Base-by-base conservation (phyloP, 352 stramenopile genomes). In the Pythium guiyangense region DNA sequence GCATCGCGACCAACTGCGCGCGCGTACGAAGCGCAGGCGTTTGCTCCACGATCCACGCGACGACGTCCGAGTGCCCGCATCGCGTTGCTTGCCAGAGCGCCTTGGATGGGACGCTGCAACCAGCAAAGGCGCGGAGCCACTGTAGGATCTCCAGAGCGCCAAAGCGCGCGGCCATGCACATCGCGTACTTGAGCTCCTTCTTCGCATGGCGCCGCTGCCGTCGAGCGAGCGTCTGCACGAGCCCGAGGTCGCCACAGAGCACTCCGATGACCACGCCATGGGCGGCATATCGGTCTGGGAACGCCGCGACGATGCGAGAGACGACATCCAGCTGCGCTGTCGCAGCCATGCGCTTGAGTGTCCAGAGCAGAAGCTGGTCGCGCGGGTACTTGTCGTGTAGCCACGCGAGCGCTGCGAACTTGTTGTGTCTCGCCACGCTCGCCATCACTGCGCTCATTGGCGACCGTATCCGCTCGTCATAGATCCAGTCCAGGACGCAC, bases 401-500 rank as follows among this genome's bases (percentile, higher is more conserved):
- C 54, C 54, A 60, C 34, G 53, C 14, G 20, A 60, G 54, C 8
- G 25, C 35, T 2, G 53, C 26, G 17, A 25, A 10, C 10, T 51
- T 35, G 25, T 39, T 9, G 26, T 42, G 45, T 12, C 43, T 39
- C 26, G 47, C 54, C 25, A 54, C 18, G 1, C 4, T 25, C 27
- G 49, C 34, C 54, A 60, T 54, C 6, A 18, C 35, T 6, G 17
- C 12, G 4, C 22, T 39, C 11, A 53, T 46, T 1, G 14, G 14
- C 14, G 26, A 42, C 9, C 20, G 46, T 4, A 54, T 44, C 27
- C 31, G 46, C 46, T 48, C 51, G 22, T 49, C 25, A 35, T 43
- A 48, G 35, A 54, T 17, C 54, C 54, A 60, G 34, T 60, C 54
- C 45, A 60, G 31, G 35, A 60, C n/a, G 6, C 52, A 48, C 45